phyloP scores from a whole-genome alignment of 148 eudicot species.

The Linanthus parryae region DNA sequence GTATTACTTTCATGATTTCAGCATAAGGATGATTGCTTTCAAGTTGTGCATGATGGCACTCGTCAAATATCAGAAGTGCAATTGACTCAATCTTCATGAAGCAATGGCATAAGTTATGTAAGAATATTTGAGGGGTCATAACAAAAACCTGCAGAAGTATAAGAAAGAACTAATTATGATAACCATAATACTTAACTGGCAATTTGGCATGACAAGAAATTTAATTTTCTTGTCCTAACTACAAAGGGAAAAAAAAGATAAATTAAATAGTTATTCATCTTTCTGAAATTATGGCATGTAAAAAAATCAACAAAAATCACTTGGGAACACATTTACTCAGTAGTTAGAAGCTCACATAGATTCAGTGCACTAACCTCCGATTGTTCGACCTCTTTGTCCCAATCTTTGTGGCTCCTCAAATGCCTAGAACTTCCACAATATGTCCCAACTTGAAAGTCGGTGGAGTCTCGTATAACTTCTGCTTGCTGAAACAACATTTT shows the following conservation, averaged over 20 bases:
- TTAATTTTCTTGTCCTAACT: not conserved
- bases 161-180: not conserved
- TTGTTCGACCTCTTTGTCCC: constrained; percentile 65
- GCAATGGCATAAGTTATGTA: constrained; percentile 67
- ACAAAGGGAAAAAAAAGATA: not conserved
- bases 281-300: not conserved
- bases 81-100: constrained; percentile 75
- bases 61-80: constrained; percentile 89
- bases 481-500: constrained; percentile 79
- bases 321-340: not conserved
- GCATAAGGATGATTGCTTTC: constrained; percentile 95
- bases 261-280: not conserved
- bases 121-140: constrained; percentile 82
- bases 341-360: not conserved
- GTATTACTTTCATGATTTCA: constrained; percentile 88
- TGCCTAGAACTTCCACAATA: constrained; percentile 54
- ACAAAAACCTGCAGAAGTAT: constrained; percentile 62
- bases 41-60: constrained; percentile 93
- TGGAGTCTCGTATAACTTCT: constrained; percentile 46
- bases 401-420: constrained; percentile 48
- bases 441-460: constrained; percentile 65
- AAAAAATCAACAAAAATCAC: not conserved
- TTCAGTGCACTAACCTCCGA: constrained; percentile 52
- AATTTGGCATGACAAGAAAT: not conserved
- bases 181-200: not conserved